A percentile compares a stretch with the other conserved stretches of the same genome.
These are phyloP conservation scores for Trichoderma sp. DNA, from an alignment of 2,329 filamentous ascomycete species.

Conservation along the genomic window DNA sequence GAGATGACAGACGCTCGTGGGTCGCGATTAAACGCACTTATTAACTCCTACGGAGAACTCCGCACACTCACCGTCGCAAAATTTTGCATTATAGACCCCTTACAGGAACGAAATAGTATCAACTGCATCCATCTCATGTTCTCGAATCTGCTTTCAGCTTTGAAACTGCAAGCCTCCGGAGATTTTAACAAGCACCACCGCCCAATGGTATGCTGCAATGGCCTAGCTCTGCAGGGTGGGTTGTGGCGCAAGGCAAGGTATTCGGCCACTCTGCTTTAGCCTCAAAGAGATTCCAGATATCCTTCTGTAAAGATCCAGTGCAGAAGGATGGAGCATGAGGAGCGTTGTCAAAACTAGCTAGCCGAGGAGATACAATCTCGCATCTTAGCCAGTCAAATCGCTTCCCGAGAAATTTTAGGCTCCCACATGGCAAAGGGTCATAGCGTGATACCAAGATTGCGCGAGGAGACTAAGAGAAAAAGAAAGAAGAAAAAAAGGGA, in stretches of 20 bases:
- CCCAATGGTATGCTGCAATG: slow-evolving; percentile 7
- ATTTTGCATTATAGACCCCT: background rate
- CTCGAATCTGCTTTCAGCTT: slow-evolving; percentile 14
- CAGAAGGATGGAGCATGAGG: background rate
- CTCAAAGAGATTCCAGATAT: slow-evolving; percentile 8
- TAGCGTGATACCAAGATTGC: slow-evolving; percentile 19
- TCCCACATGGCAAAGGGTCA: slow-evolving; percentile 26
- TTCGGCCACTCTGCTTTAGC: slow-evolving; percentile 7
- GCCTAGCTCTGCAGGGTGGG: slow-evolving; percentile 1
- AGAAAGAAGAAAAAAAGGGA: background rate
- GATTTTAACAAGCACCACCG: background rate
- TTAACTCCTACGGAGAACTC: background rate
- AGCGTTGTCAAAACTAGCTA: slow-evolving; percentile 6
- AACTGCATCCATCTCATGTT: background rate
- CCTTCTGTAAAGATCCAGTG: background rate
- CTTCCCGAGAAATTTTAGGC: slow-evolving; percentile 23
- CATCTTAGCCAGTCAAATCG: slow-evolving; percentile 23
- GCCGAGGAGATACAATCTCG: slow-evolving; percentile 21
- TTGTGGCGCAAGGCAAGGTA: slow-evolving; percentile 18
- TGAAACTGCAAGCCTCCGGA: slow-evolving; percentile 15
- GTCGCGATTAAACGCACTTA: background rate
- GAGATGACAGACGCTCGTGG: slow-evolving; percentile 11
- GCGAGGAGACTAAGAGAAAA: background rate
- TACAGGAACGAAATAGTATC: slow-evolving; percentile 2
- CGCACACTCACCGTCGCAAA: slow-evolving; percentile 16